These are phyloP conservation scores for Podospora pseudopauciseta DNA, from an alignment of 495 filamentous ascomycete species.

Conservation along the genomic window DNA sequence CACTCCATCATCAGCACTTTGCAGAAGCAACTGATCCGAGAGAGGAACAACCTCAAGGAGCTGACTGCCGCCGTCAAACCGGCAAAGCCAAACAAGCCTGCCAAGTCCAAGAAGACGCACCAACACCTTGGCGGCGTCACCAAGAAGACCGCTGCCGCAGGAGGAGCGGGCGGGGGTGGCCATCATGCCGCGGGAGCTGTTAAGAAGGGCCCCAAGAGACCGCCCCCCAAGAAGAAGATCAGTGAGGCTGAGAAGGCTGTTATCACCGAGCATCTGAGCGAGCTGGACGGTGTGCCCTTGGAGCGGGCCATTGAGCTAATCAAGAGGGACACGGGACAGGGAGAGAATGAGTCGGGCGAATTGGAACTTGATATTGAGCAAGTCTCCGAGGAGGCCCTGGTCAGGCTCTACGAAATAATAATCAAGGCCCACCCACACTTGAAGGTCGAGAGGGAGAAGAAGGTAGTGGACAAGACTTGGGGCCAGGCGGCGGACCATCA, in stretches of 20 bases:
- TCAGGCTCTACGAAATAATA: slow-evolving; percentile 72
- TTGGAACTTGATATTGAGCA: slow-evolving; percentile 90
- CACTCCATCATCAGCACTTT: slow-evolving; percentile 46
- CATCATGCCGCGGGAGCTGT: slow-evolving; percentile 26
- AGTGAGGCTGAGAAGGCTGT: slow-evolving; percentile 79
- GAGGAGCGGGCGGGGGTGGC: slow-evolving; percentile 12
- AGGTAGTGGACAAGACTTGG: slow-evolving; percentile 14
- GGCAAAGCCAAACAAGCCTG: slow-evolving; percentile 39
- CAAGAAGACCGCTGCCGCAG: slow-evolving; percentile 29
- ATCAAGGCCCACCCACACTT: slow-evolving; percentile 61
- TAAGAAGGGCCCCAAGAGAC: slow-evolving; percentile 48
- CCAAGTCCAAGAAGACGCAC: slow-evolving; percentile 28
- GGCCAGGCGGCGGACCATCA: slow-evolving; percentile 22
- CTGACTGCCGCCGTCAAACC: slow-evolving; percentile 37
- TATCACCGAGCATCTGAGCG: slow-evolving; percentile 75
- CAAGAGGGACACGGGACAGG: slow-evolving; percentile 75
- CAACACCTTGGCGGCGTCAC: slow-evolving; percentile 17
- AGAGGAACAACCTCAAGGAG: slow-evolving; percentile 43
- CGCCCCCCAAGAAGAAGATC: slow-evolving; percentile 53
- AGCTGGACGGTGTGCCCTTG: slow-evolving; percentile 69
- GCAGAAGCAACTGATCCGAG: slow-evolving; percentile 46
- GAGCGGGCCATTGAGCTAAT: slow-evolving; percentile 83
- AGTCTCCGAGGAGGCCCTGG: slow-evolving; percentile 67
- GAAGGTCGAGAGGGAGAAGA: slow-evolving; percentile 35
- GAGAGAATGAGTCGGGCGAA: slow-evolving; percentile 76